Base-by-base conservation (phyloP, 1,284 basidiomycete species). In the Cutaneotrichosporon sp. region DNA sequence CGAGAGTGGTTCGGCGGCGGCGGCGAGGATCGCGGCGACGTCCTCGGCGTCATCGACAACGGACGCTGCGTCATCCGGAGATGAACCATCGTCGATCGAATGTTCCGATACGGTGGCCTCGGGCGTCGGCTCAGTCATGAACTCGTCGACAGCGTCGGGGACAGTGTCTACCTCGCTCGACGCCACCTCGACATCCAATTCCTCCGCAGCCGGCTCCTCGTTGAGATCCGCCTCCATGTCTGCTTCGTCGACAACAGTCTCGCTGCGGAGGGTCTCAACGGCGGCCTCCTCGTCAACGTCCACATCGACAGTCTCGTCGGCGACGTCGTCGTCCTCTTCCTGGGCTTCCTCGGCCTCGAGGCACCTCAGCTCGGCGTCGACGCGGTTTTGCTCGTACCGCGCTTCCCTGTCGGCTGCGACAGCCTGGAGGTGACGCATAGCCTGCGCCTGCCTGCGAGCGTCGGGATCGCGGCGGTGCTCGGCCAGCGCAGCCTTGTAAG, bases 271-370 rank as follows among this genome's bases (percentile, higher is more conserved):
- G n/a, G 36, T 37, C 9, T 17, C 4, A 18, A 39, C 38, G 20
- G 13, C 18, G 39, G 20, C 18, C 7, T 21, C 39, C 17, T 37
- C 26, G 20, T 30, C 33, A 3, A 38, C 49, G 23, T 17, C 49
- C 2, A 26, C 36, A 12, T 23, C 35, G 20, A 44, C 41, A 10
- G 44, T 17, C 22, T 38, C 46, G 35, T 22, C 35, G n/a, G 37
- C 52, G 18, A 44, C 23, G 5, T 42, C 52, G 35, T 43, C 52
- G 15, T 48, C 52, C 1, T 42, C 35, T 13, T 17, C 45, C 3
- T 33, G 37, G n/a, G 41, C 33, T 21, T 43, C 40, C 13, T 21
- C 46, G 1, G 35, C 46, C 12, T 17, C 15, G 2, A 39, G 26
- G 21, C n/a, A n/a, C n/a, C n/a, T n/a, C n/a, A 30, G 26, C 26